Evolutionary conservation across 1,284 basidiomycete genomes (phyloP).

Genomic region (Melampsora abietis-canadensis): DNA sequence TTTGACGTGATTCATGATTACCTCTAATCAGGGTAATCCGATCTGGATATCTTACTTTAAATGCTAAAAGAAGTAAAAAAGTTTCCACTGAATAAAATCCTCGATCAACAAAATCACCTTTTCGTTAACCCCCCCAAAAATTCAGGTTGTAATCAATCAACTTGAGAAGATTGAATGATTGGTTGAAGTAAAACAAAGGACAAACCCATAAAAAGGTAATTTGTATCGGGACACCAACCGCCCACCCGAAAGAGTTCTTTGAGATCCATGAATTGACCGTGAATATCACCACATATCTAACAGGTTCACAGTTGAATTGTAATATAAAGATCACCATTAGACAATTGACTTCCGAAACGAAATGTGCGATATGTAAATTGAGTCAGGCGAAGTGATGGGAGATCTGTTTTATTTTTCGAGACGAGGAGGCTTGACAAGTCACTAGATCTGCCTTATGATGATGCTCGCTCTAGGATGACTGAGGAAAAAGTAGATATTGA

Average conservation of each 20-base stretch:
- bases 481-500: conserved; percentile 18
- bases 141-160: background rate
- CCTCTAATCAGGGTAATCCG: conserved; percentile 94
- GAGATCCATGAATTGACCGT: conserved; percentile 96
- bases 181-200: background rate
- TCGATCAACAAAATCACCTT: conserved; percentile 89
- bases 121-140: background rate
- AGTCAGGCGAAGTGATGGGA: too few species aligned
- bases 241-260: conserved; percentile 96
- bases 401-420: background rate
- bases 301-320: conserved; percentile 10
- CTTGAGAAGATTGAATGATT: background rate
- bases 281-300: conserved; percentile 97
- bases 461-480: background rate
- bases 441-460: background rate
- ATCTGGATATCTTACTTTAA: conserved; percentile 97
- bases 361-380: background rate
- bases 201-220: conserved; percentile 97
- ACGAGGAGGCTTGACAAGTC: conserved; percentile 7
- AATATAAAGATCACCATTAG: background rate
- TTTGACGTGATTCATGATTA: conserved; percentile 98
- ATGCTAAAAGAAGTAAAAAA: conserved; percentile 84
- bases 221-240: conserved; percentile 89
- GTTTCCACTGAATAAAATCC: conserved; percentile 98
- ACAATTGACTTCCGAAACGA: background rate